Percentiles rank a stretch among this genome's conserved stretches.
These are phyloP conservation scores for Fusarium multiceps DNA, from an alignment of 2,329 filamentous ascomycete genomes.

Conservation along the genomic window DNA sequence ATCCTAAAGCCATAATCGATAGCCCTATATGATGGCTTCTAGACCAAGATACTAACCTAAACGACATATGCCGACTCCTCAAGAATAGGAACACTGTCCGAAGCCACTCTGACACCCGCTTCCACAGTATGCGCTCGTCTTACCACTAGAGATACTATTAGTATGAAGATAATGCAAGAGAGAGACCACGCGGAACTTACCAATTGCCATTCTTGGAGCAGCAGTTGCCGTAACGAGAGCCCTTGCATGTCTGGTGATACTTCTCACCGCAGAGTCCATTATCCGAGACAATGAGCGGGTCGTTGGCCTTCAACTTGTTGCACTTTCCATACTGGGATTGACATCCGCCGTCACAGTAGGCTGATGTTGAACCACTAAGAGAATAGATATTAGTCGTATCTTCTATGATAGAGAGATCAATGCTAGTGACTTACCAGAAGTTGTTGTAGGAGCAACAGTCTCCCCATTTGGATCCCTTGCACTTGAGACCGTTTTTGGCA, in stretches of 20 bases:
- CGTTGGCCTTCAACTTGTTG: constrained; percentile 26
- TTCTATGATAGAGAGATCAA: too few species aligned
- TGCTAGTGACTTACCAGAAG: constrained; percentile 47
- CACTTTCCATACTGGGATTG: constrained; percentile 49
- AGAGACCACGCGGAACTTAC: neutral
- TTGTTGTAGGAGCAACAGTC: constrained; percentile 54
- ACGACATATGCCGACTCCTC: neutral
- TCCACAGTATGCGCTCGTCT: constrained; percentile 21
- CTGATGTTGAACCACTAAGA: constrained; percentile 13
- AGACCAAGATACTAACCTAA: neutral
- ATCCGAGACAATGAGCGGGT: constrained; percentile 27
- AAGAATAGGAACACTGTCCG: constrained; percentile 2
- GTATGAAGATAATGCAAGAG: neutral
- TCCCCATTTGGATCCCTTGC: constrained; percentile 49
- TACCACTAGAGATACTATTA: constrained; percentile 14
- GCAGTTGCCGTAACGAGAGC: constrained; percentile 31
- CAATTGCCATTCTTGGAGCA: constrained; percentile 24
- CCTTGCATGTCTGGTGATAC: constrained; percentile 37
- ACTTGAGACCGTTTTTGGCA: constrained; percentile 44
- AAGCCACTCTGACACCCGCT: constrained; percentile 17
- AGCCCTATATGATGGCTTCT: neutral
- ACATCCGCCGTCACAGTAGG: constrained; percentile 49
- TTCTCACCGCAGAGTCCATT: constrained; percentile 34
- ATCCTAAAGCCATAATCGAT: neutral
- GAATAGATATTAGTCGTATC: neutral